Evolutionary conservation across 1,139 yeast genomes (phyloP).

Genomic region (Candida sp.): DNA sequence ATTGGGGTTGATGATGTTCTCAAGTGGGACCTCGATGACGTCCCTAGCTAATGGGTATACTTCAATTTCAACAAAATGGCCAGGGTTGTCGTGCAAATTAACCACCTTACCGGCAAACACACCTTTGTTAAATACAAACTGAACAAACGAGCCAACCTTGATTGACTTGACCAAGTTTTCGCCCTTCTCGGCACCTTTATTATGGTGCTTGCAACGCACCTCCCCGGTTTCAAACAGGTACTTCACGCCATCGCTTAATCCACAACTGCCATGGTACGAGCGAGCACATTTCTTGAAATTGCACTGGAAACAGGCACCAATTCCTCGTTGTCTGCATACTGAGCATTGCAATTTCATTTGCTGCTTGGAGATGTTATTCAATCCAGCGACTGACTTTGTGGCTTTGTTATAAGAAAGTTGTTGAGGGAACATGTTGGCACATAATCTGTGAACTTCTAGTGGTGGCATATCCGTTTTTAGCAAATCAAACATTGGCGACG

Average conservation of each 20-base stretch:
- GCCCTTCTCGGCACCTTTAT: slow-evolving; percentile 10
- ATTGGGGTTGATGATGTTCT: slow-evolving; percentile 11
- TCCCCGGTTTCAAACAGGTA: slow-evolving; percentile 21
- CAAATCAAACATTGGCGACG: slow-evolving; percentile 26
- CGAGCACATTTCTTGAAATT: slow-evolving; percentile 52
- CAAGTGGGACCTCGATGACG: slow-evolving; percentile 29
- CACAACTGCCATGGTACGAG: slow-evolving; percentile 65
- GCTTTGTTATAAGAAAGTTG: slow-evolving; percentile 20
- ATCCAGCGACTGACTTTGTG: slow-evolving; percentile 25
- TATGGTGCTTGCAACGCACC: slow-evolving; percentile 41
- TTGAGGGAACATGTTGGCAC: slow-evolving; percentile 50
- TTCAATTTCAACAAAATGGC: slow-evolving; percentile 21
- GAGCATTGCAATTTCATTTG: slow-evolving; percentile 51
- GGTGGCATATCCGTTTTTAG: slow-evolving; percentile 25
- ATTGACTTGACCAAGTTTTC: not conserved
- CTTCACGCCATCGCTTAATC: slow-evolving; percentile 53
- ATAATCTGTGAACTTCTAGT: slow-evolving; percentile 47
- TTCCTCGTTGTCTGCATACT: slow-evolving; percentile 37
- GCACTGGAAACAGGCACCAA: slow-evolving; percentile 67
- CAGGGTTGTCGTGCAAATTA: slow-evolving; percentile 24
- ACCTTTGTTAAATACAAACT: slow-evolving; percentile 29
- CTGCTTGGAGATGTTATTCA: slow-evolving; percentile 41
- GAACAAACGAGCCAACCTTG: slow-evolving; percentile 23
- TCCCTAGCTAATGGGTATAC: slow-evolving; percentile 34
- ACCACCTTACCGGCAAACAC: slow-evolving; percentile 35